Base-by-base conservation (phyloP, 2,329 filamentous ascomycete genomes). In the Colletotrichum chlorophyti region DNA sequence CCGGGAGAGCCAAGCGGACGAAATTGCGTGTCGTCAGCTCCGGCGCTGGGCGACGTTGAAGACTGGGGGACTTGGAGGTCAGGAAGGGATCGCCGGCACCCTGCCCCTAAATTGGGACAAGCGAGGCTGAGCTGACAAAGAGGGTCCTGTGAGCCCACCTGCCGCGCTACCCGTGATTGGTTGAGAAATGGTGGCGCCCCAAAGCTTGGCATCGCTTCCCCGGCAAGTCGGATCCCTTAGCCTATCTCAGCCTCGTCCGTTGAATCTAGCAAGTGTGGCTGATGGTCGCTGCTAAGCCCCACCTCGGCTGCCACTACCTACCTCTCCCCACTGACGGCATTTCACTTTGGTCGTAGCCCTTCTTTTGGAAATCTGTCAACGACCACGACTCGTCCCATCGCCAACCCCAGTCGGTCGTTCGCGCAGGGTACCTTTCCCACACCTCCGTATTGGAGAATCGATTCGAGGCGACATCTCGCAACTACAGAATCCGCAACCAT, bases 281-380 rank as follows among this genome's bases (percentile, higher is more conserved):
- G 57, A 35, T 17, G 9, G 29, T 31, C 40, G n/a, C 9, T 14
- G 10, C 6, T 31, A 32, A 24, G 31, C 49, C 37, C 54, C 49
- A 47, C 49, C 24, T 29, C 21, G 19, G 24, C 42, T 41, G 15
- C 21, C 24, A 21, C 4, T 32, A n/a, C 10, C 43, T 55, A n/a
- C n/a, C n/a, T n/a, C n/a, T n/a, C n/a, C n/a, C 55, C 51, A 55
- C 51, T 55, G 43, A 45, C 37, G 32, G 38, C 38, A 50, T 37
- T n/a, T n/a, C n/a, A n/a, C n/a, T n/a, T n/a, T 17, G 37, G 15
- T 45, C 37, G 29, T 57, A n/a, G n/a, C n/a, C n/a, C n/a, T 60
- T 48, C 42, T 59, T 60, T 31, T 57, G 51, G 57, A 60, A 60
- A 60, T 50, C 57, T 60, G 57, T 60, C 57, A 60, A 57, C 57